Base-by-base conservation (phyloP, 805 yeast genomes). In the Osmozyma mogii region DNA sequence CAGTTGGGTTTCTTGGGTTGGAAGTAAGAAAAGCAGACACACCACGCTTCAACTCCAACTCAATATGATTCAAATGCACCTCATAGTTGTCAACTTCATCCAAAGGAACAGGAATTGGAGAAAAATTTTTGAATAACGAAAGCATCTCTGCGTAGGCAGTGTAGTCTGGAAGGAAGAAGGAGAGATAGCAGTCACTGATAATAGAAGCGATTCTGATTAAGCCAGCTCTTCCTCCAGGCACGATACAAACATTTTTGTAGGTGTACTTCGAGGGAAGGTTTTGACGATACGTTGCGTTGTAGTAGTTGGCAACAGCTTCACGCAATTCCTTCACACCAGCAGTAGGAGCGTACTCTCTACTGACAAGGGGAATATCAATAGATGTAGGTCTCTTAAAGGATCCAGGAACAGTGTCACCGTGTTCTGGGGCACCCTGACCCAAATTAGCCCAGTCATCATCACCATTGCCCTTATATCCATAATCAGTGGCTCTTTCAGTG, bases 341-440 rank as follows among this genome's bases (percentile, higher is more conserved):
- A 13, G 79, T 73, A 12, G 78, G 76, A 9, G 75, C 75, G 36
- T 73, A 73, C 45, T 72, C 80, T 44, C 72, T 59, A 29, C 68
- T 59, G 30, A 61, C 56, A 34, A 67, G 67, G 9, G 71, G 60
- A 10, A 73, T 55, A 0, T 68, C 65, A 17, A 73, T 53, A 6
- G 58, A 41, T 1, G 56, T 56, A 3, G 80, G 80, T 47, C 77
- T 56, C 30, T 61, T 58, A 47, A 72, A 71, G 18, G 78, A 72
- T 3, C 79, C 79, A 2, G 72, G 72, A 25, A 73, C 56, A 6
- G 66, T 61, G 27, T 69, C 75, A 14, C 78, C 78, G 31, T 72
- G 77, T 45, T 73, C 79, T 3, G 80, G 79, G 33, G 76, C 75
- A 27, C 80, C 80, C 47, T 73, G 80, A 24, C 80, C 80, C 47